These are phyloP conservation scores for Monotropa hypopitys DNA, from an alignment of 179 eudicot genomes.

Conservation along the genomic window DNA sequence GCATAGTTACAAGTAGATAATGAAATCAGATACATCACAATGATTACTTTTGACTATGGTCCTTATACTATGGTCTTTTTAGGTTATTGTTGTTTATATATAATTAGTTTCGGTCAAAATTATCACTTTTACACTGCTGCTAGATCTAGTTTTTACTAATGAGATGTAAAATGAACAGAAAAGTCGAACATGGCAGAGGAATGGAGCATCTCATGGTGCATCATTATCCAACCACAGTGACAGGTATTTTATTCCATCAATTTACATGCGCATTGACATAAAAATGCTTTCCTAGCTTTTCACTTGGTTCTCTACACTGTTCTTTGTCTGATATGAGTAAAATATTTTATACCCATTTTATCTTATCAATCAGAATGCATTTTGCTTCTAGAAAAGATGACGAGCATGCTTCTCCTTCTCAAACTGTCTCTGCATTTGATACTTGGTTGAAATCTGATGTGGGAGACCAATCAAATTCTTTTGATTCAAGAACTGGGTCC, in stretches of 20 bases:
- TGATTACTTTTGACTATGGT: neutral
- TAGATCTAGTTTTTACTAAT: neutral
- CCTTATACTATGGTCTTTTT: neutral
- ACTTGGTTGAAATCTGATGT: constrained; percentile 40
- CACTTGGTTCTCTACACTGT: neutral
- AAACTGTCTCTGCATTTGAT: constrained; percentile 38
- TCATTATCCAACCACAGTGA: constrained; percentile 24
- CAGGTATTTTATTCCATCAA: constrained; percentile 30
- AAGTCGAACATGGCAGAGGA: constrained; percentile 35
- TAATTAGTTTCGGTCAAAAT: neutral
- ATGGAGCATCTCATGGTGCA: constrained; percentile 28
- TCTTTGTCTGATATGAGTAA: neutral
- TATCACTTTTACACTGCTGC: neutral
- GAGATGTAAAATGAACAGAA: constrained; percentile 30
- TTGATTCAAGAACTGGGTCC: constrained; percentile 37
- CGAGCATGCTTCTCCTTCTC: constrained; percentile 33
- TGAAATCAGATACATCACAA: neutral
- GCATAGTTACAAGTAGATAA: neutral
- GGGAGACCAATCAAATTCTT: constrained; percentile 36
- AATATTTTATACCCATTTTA: neutral
- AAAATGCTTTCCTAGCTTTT: neutral
- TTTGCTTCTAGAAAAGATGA: constrained; percentile 34
- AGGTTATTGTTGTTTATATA: neutral
- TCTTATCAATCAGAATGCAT: constrained; percentile 35
- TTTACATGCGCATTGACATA: neutral